Percentiles rank a stretch among this genome's conserved stretches.
phyloP scores from a whole-genome alignment of 148 eudicot species.

The Rhododendron williamsianum region DNA sequence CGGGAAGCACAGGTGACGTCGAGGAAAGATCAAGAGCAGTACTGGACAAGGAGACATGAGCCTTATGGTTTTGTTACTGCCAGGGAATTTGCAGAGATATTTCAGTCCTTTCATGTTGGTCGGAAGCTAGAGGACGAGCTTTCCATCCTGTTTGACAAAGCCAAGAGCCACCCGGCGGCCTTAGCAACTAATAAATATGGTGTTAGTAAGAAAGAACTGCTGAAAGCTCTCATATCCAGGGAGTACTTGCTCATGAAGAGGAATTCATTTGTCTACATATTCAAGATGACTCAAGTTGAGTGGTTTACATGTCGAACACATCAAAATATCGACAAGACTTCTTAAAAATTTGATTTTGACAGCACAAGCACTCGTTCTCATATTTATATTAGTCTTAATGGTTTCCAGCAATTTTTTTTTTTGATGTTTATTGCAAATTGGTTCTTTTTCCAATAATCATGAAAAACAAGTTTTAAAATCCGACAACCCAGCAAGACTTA shows the following conservation, averaged over 20 bases:
- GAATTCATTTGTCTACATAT: slow-evolving; percentile 22
- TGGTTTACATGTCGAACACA: neutral
- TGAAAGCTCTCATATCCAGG: slow-evolving; percentile 15
- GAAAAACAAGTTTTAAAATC: neutral
- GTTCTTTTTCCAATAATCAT: neutral
- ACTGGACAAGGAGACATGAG: slow-evolving; percentile 7
- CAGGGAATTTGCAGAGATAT: slow-evolving; percentile 10
- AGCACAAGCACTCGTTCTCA: neutral
- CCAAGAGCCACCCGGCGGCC: slow-evolving; percentile 20
- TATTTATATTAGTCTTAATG: neutral
- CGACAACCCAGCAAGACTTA: neutral
- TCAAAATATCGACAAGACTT: neutral
- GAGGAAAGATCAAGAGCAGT: slow-evolving; percentile 23
- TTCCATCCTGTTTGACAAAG: slow-evolving; percentile 18
- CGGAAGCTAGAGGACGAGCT: slow-evolving; percentile 10
- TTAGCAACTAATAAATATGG: slow-evolving; percentile 18
- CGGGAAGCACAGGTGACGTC: slow-evolving; percentile 9
- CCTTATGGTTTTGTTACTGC: slow-evolving; percentile 6
- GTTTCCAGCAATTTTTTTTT: too few species aligned
- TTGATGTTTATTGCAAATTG: neutral
- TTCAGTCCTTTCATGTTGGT: slow-evolving; percentile 16
- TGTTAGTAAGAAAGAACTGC: slow-evolving; percentile 9
- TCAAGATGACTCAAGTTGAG: slow-evolving; percentile 15
- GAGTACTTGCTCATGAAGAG: slow-evolving; percentile 19
- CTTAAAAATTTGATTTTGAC: neutral